Evolutionary conservation across 2,329 filamentous ascomycete species (phyloP), one percentile per base, ranked within the genome.

Genomic region (Fusarium robinianum): DNA sequence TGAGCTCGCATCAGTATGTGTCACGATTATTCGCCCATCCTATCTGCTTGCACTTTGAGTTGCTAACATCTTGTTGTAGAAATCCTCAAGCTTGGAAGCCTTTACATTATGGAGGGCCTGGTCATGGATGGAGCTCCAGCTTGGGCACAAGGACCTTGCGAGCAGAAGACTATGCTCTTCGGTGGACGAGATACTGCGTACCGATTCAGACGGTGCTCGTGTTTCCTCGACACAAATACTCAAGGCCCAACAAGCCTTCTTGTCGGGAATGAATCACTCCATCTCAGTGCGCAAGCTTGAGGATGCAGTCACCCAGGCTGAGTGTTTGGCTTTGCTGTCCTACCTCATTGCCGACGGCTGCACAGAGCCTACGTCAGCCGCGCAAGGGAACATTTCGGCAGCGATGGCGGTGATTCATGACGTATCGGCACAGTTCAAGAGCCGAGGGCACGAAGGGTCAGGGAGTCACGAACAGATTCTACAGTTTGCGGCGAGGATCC

Each of bases 101-200:
- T 60, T 64, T 46, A 54, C 75, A 2, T 65, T 89, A 2, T 81
- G 79, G 74, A 76, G 78, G 40, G 76, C 77, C 3, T 87, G 83
- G 78, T 72, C 84, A 1, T 90, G 85, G 84, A 74, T 84, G 51
- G 77, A 81, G n/a, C 68, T 94, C 4, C 67, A 64, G 12, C 58
- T 57, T 7, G 65, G 66, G 1, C 58, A 70, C 14, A 65, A 65
- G 8, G 27, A 55, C 0, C 41, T 60, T 10, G 73, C 75, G 3
- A 47, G 70, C 6, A 53, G 56, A 8, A 67, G 68, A 5, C 60
- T 81, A 7, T 73, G 76, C 53, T 65, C 65, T 0, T 65, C 70
- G 1, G 58, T 66, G 2, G 68, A 73, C 18, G 61, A 63, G 5
- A 38, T 14, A 1, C 24, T 63, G n/a, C 58, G 55, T n/a, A 36